Percentiles rank a stretch among this genome's conserved stretches.
These are phyloP conservation scores for Candida sonorensis DNA, from an alignment of 805 yeast genomes.

Conservation along the genomic window DNA sequence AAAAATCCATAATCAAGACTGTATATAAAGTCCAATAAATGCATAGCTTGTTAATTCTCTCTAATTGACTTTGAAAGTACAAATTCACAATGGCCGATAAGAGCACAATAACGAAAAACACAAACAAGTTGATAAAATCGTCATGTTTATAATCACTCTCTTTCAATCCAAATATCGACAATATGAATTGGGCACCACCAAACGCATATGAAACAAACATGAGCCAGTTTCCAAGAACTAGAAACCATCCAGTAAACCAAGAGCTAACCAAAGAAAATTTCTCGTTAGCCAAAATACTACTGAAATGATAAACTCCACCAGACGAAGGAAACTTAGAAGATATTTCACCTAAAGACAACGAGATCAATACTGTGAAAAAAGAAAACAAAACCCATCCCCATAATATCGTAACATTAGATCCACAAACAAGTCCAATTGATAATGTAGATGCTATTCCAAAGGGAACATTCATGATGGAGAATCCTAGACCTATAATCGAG, in stretches of 20 bases:
- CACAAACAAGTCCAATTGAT: conserved; percentile 65
- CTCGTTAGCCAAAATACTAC: conserved; percentile 60
- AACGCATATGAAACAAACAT: conserved; percentile 68
- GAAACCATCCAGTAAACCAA: conserved; percentile 77
- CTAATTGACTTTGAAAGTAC: conserved; percentile 52
- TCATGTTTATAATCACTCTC: conserved; percentile 54
- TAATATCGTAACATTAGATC: conserved; percentile 69
- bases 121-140: conserved; percentile 45
- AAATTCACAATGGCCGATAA: conserved; percentile 59
- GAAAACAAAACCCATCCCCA: conserved; percentile 71
- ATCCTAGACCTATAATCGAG: conserved; percentile 72
- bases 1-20: conserved; percentile 57
- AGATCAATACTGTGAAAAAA: conserved; percentile 54
- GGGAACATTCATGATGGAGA: conserved; percentile 78
- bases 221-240: conserved; percentile 71
- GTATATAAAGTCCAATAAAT: conserved; percentile 74
- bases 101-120: conserved; percentile 49
- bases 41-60: conserved; percentile 57
- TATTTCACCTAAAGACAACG: conserved; percentile 70
- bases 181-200: conserved; percentile 69
- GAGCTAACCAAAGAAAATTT: conserved; percentile 51
- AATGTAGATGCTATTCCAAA: conserved; percentile 70
- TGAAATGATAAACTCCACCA: conserved; percentile 70
- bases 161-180: conserved; percentile 59
- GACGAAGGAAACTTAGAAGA: conserved; percentile 73